These are phyloP conservation scores for Suillus spraguei DNA, from an alignment of 768 basidiomycete genomes.

Conservation along the genomic window DNA sequence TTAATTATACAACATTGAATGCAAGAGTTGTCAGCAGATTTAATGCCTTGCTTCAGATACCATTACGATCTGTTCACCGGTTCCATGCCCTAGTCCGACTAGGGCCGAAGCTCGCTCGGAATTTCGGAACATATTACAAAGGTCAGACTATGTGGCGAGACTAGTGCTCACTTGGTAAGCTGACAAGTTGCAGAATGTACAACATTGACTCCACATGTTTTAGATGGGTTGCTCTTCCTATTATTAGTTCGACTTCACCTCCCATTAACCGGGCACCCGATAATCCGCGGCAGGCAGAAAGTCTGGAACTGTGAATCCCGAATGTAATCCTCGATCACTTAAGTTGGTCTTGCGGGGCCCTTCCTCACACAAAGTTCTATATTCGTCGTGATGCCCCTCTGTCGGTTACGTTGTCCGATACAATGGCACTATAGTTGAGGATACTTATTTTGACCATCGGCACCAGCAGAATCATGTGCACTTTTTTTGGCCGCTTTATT, in stretches of 20 bases:
- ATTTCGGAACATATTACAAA: background rate
- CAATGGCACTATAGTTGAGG: background rate
- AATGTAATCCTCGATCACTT: background rate
- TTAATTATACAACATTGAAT: no score
- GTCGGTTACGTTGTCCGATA: background rate
- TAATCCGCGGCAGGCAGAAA: background rate
- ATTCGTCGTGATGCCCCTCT: no score
- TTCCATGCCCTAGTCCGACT: no score
- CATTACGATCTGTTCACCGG: no score
- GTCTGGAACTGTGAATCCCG: background rate
- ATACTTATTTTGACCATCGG: background rate
- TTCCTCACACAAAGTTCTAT: background rate
- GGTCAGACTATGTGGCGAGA: background rate
- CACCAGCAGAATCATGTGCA: background rate
- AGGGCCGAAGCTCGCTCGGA: background rate
- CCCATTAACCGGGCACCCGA: background rate
- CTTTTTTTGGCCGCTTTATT: background rate
- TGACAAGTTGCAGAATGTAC: conserved; percentile 2
- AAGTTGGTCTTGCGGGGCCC: background rate
- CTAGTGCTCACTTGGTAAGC: background rate
- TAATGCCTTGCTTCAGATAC: no score
- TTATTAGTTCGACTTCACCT: conserved; percentile 1
- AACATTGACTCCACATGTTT: background rate
- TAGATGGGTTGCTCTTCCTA: background rate
- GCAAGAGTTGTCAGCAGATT: no score